Percentiles rank a stretch among this genome's conserved stretches.
Conservation (phyloP, 768 basidiomycete genomes). For the Megacollybia marginata region DNA sequence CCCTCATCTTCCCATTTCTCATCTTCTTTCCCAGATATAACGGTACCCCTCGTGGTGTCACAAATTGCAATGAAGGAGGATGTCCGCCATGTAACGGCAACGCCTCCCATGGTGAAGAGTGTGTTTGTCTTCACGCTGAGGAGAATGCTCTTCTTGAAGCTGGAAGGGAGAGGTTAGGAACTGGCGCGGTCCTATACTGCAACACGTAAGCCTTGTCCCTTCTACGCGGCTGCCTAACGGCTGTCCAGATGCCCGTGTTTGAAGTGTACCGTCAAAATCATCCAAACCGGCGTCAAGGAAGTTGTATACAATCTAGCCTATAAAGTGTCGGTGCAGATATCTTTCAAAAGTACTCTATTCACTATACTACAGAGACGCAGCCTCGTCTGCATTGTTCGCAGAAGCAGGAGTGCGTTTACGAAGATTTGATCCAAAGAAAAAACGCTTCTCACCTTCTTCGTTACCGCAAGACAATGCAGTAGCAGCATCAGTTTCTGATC, state of each 20-base stretch:
- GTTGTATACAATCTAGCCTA: conserved; percentile 95
- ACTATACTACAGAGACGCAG: conserved; percentile 57
- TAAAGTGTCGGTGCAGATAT: conserved; percentile 58
- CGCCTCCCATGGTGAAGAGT: conserved; percentile 54
- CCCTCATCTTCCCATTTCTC: background rate
- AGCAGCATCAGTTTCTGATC: background rate
- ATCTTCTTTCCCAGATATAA: conserved; percentile 62
- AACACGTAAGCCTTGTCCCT: conserved; percentile 68
- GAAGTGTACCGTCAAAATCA: conserved; percentile 95
- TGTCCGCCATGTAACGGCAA: conserved; percentile 73
- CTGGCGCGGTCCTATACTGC: conserved; percentile 86
- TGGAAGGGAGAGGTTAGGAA: conserved; percentile 82
- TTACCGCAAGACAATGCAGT: background rate
- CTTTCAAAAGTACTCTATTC: background rate
- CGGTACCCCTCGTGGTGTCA: conserved; percentile 86
- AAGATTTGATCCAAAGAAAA: conserved; percentile 43
- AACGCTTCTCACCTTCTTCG: background rate
- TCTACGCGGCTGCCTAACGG: background rate
- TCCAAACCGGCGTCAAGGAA: conserved; percentile 85
- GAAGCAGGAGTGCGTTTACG: conserved; percentile 80
- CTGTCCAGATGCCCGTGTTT: conserved; percentile 86
- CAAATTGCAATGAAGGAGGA: conserved; percentile 89
- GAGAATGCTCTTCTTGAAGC: conserved; percentile 96
- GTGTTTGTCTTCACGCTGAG: conserved; percentile 94
- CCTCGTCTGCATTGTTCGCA: conserved; percentile 68